phyloP scores from a whole-genome alignment of 441 rosid species.

The Populus hybrid region DNA sequence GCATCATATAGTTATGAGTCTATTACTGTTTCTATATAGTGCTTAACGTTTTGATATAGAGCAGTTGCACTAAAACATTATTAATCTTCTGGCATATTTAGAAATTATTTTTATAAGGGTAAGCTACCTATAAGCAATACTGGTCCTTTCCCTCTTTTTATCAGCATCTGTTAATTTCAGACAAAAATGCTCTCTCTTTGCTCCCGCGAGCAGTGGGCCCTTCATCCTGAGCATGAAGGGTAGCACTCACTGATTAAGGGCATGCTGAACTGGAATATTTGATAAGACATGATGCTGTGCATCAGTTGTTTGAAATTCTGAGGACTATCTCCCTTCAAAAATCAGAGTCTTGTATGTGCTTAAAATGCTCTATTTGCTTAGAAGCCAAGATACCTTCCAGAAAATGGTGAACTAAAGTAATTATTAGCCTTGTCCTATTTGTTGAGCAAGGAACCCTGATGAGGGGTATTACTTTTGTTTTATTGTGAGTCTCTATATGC shows the following conservation, averaged over 20 bases:
- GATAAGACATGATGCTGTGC: constrained; percentile 2
- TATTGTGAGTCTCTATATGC: not conserved
- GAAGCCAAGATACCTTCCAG: not conserved
- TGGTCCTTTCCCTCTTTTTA: not conserved
- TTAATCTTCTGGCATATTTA: not conserved
- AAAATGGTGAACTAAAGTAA: not conserved
- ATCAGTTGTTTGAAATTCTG: not conserved
- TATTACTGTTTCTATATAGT: not conserved
- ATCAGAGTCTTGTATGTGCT: not conserved
- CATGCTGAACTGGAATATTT: not conserved
- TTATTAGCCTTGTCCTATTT: not conserved
- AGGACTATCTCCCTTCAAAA: not conserved
- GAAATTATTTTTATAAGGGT: not conserved
- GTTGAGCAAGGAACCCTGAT: not conserved
- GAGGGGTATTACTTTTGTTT: not conserved
- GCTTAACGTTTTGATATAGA: not conserved
- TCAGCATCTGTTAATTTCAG: not conserved
- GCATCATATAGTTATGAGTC: not conserved
- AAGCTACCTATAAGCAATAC: not conserved
- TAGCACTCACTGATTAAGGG: not conserved
- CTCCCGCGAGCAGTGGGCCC: not conserved
- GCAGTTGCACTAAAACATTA: not conserved
- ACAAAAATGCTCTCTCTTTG: not conserved
- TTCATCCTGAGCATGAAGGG: not conserved
- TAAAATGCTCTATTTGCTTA: not conserved